Conservation (phyloP, 164 flowering plant species). For the Akebia trifoliata region DNA sequence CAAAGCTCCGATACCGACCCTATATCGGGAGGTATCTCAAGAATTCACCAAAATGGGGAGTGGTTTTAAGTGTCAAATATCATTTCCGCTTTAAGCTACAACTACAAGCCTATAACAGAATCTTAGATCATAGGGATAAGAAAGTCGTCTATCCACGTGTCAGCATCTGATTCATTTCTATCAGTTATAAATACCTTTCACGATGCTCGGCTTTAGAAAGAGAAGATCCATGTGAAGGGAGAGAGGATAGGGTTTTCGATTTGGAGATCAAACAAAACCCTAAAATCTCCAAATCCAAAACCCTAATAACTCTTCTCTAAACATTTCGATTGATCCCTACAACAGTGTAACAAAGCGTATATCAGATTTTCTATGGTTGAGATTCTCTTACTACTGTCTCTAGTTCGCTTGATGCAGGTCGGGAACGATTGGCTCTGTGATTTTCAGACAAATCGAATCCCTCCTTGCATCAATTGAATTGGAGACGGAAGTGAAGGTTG, state of each 20-base stretch:
- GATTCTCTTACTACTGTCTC: constrained; percentile 36
- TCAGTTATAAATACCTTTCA: background rate
- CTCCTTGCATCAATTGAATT: constrained; percentile 88
- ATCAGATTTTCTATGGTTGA: background rate
- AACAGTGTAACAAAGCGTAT: background rate
- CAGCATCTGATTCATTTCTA: background rate
- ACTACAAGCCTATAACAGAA: too few relatives aligned
- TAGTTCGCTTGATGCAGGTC: constrained; percentile 87
- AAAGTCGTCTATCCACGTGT: background rate
- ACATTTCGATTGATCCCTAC: too few relatives aligned
- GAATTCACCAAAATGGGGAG: too few relatives aligned
- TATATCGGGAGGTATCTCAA: too few relatives aligned
- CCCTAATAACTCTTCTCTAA: background rate
- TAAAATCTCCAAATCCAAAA: too few relatives aligned
- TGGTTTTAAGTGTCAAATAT: too few relatives aligned
- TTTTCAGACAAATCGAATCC: constrained; percentile 28
- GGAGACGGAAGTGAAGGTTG: constrained; percentile 42
- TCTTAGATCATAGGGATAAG: too few relatives aligned
- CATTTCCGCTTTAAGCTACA: too few relatives aligned
- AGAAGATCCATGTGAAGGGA: background rate
- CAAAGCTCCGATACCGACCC: too few relatives aligned
- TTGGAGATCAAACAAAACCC: background rate
- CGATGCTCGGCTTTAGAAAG: too few relatives aligned
- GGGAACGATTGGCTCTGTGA: constrained; percentile 37
- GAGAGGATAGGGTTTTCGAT: background rate